Conservation (phyloP, 164 flowering plant species). For the Tetracentron sinense region DNA sequence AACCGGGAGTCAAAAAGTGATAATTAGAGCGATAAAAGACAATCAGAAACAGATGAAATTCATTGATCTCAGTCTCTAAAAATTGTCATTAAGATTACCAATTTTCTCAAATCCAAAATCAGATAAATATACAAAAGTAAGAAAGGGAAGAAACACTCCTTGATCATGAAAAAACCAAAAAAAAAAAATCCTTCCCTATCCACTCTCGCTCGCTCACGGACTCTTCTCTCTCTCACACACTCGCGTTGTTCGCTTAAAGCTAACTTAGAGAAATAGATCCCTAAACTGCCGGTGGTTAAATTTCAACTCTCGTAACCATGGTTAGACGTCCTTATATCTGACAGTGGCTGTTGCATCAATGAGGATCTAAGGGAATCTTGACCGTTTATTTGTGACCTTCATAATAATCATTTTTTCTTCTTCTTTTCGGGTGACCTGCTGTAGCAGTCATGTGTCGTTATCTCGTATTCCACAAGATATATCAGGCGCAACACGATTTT, state of each 20-base stretch:
- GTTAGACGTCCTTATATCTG: conserved; percentile 15
- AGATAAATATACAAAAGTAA: conserved; percentile 4
- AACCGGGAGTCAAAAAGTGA: conserved; percentile 16
- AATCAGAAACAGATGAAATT: conserved; percentile 9
- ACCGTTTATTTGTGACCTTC: conserved; percentile 21
- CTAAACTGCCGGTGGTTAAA: conserved; percentile 22
- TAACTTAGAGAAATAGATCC: conserved; percentile 6
- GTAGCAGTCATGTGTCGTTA: conserved; percentile 46
- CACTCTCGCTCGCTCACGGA: no score
- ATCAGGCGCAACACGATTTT: no score
- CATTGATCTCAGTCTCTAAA: conserved; percentile 15
- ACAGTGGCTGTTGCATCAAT: conserved; percentile 13
- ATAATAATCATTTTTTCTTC: no score
- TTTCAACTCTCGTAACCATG: conserved; percentile 16
- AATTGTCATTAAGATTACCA: conserved; percentile 13
- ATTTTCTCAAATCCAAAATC: neutral
- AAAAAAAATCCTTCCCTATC: no score
- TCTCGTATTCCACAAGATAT: conserved; percentile 5
- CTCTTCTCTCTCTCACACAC: no score
- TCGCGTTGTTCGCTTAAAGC: no score
- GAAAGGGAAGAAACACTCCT: neutral
- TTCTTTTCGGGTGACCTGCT: no score
- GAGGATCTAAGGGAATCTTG: conserved; percentile 21
- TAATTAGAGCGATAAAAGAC: conserved; percentile 19
- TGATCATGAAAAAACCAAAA: neutral